phyloP scores from a whole-genome alignment of 331 rosid species.

The Acacia pycnantha region DNA sequence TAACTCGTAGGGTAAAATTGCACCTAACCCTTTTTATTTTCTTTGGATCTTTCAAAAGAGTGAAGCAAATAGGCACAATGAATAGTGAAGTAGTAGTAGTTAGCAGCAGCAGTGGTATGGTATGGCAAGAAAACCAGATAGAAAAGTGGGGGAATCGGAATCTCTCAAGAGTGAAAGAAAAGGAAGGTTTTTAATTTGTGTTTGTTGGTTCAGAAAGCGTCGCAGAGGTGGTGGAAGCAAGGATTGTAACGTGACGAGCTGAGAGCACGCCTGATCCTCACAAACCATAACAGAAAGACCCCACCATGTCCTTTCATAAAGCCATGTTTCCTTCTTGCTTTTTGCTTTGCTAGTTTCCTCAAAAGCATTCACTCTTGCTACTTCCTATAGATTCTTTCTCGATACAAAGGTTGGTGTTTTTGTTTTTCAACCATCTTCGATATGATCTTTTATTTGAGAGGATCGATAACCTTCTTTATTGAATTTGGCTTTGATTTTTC shows the following conservation, averaged over 20 bases:
- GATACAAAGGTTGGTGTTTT: background rate
- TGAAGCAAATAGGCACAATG: constrained; percentile 17
- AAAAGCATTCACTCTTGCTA: background rate
- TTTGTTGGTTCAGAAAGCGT: constrained; percentile 19
- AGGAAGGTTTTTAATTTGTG: background rate
- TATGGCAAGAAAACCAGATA: constrained; percentile 17
- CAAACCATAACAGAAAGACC: constrained; percentile 48
- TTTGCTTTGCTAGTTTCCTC: background rate
- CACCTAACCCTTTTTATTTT: background rate
- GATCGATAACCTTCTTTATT: background rate
- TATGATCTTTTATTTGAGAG: background rate
- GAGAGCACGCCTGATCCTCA: constrained; percentile 61
- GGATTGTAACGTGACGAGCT: constrained; percentile 48
- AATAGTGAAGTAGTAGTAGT: background rate
- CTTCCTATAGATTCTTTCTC: background rate
- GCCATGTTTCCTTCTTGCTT: background rate
- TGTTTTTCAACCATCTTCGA: background rate
- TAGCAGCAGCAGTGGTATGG: background rate
- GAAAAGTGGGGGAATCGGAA: constrained; percentile 30
- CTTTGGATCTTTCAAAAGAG: background rate
- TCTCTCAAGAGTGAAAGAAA: constrained; percentile 29
- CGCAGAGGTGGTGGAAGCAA: constrained; percentile 27
- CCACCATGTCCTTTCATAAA: constrained; percentile 47
- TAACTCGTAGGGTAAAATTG: too few species aligned
- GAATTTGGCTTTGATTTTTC: background rate